Base-by-base conservation (phyloP, 805 yeast species). In the Hagleromyces aurorensis region DNA sequence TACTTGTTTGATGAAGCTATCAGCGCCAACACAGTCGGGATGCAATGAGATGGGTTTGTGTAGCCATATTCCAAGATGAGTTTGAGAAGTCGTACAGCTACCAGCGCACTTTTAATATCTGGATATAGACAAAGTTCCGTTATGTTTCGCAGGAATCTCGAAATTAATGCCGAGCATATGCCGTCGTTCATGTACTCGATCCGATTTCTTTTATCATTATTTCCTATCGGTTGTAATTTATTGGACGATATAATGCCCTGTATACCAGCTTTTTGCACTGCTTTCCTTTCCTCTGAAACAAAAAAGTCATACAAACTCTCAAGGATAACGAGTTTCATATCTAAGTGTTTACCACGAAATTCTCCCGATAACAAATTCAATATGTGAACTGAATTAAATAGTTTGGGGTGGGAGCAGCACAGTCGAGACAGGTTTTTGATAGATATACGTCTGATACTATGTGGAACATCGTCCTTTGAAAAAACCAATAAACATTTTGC, bases 21-120 rank as follows among this genome's bases (percentile, higher is more conserved):
- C 19, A 85, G 57, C 0, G 89, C 89, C 33, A 83, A 67, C 1
- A 82, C 63, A 0, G 86, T 77, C 0, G 86, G 70, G 5, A 78
- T 69, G 44, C 84, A 72, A 4, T 69, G 44, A 33, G 80, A 68
- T 1, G 95, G 95, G 46, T 79, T 82, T 0, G 80, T 78, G 52
- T 72, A 78, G 0, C 94, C 94, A 31, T 74, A 63, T 16, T 64
- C 64, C 7, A 78, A 66, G 14, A 78, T 70, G 23, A 70, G 51
- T 32, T 67, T 72, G 23, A 83, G 46, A 36, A 75, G 72, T 18
- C 64, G 59, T 3, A 77, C 64, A 0, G 84, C 76, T 1, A 65
- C 50, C 16, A 60, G 52, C 1, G 83, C 70, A 25, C 55, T 56
- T 3, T 62, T 66, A 2, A 61, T 61, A 17, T 70, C 68, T 19